phyloP scores from a whole-genome alignment of 768 basidiomycete genomes.

The Kwoniella dejecticola region DNA sequence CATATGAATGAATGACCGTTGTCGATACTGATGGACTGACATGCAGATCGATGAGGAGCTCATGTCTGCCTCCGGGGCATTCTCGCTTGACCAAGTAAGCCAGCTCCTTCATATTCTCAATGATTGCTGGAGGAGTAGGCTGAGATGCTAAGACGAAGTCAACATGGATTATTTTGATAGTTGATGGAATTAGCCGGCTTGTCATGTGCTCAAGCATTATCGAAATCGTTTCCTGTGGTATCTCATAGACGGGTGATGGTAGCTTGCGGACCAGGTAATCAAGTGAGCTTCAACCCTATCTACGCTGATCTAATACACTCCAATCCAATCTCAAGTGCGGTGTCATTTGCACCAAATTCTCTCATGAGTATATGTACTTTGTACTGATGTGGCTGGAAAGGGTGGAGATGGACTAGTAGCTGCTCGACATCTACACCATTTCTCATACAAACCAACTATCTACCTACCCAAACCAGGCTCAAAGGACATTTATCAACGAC shows the following conservation, averaged over 20 bases:
- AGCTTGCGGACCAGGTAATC: conserved; percentile 96
- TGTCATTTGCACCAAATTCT: no score
- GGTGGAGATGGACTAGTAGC: conserved; percentile 96
- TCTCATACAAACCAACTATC: conserved; percentile 83
- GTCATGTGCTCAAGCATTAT: conserved; percentile 84
- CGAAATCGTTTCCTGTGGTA: conserved; percentile 71
- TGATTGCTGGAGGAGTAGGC: no score
- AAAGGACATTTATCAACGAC: conserved; percentile 90
- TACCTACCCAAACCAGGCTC: conserved; percentile 96
- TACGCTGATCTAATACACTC: not conserved
- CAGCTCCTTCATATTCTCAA: not conserved
- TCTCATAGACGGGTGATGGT: conserved; percentile 79
- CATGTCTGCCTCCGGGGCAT: conserved; percentile 82
- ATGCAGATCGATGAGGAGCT: conserved; percentile 94
- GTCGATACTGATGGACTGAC: not conserved
- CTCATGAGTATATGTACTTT: not conserved
- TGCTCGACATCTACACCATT: conserved; percentile 90
- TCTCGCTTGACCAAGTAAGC: conserved; percentile 85
- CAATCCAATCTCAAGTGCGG: no score
- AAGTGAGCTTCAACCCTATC: conserved; percentile 58
- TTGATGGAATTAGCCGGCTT: conserved; percentile 96
- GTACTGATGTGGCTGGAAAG: conserved; percentile 22
- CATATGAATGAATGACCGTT: no score
- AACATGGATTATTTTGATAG: no score
- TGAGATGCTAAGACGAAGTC: no score